These are phyloP conservation scores for Inga oerstediana DNA, from an alignment of 306 rosid genomes.

Conservation along the genomic window DNA sequence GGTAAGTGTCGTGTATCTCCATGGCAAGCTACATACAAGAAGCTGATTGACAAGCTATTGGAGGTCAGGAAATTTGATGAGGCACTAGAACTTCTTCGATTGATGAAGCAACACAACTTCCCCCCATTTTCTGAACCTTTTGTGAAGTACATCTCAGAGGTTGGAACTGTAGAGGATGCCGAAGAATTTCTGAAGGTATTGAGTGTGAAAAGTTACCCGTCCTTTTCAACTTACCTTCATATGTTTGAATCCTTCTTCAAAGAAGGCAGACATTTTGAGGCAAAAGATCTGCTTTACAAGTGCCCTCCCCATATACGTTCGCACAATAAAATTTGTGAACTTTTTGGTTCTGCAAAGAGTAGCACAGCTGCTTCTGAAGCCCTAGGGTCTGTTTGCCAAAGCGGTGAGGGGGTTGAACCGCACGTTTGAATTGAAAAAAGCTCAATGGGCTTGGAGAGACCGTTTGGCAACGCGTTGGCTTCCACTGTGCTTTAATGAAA, in stretches of 20 bases:
- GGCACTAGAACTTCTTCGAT: constrained; percentile 67
- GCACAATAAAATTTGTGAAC: constrained; percentile 52
- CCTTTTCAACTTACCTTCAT: constrained; percentile 61
- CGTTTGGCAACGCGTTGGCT: too few species aligned
- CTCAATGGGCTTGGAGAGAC: too few species aligned
- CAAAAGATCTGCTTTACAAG: constrained; percentile 68
- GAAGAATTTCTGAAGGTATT: constrained; percentile 65
- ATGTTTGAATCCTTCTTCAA: constrained; percentile 63
- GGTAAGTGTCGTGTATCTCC: constrained; percentile 52
- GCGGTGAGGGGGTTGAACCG: too few species aligned
- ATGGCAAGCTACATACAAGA: constrained; percentile 75
- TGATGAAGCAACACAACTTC: constrained; percentile 70
- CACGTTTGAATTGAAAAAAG: too few species aligned
- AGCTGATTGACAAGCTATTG: constrained; percentile 59
- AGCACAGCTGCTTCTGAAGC: constrained; percentile 36
- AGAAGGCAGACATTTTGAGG: constrained; percentile 79
- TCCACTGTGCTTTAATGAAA: too few species aligned
- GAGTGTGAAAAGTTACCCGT: constrained; percentile 55
- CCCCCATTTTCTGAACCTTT: constrained; percentile 66
- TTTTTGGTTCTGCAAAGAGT: constrained; percentile 57
- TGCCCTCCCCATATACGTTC: constrained; percentile 70
- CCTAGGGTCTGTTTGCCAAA: too few species aligned
- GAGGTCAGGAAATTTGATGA: constrained; percentile 65
- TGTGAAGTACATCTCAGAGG: constrained; percentile 64
- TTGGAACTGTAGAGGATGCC: constrained; percentile 85